These are phyloP conservation scores for Cyclotella cryptica DNA, from an alignment of 108 stramenopile genomes.

Conservation along the genomic window DNA sequence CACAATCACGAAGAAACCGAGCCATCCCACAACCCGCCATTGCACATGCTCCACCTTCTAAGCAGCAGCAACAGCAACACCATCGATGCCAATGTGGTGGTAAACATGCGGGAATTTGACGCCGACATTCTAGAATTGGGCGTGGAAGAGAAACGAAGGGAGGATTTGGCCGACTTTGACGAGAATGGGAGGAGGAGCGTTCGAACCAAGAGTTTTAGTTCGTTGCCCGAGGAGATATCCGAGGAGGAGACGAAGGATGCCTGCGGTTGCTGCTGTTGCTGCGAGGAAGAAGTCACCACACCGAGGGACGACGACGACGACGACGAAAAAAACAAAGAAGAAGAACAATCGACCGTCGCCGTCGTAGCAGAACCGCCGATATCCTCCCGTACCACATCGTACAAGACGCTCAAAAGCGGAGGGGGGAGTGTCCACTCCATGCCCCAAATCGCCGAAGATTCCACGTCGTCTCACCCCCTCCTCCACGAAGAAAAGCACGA, in stretches of 20 bases:
- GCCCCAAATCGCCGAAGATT: constrained; percentile 16
- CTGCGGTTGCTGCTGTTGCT: not conserved
- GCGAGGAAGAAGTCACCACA: too few relatives aligned
- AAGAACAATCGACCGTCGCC: too few relatives aligned
- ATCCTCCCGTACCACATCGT: not conserved
- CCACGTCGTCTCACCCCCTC: not conserved
- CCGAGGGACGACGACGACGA: too few relatives aligned
- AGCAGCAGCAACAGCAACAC: too few relatives aligned
- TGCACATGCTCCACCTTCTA: not conserved
- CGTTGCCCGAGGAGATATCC: constrained; percentile 8
- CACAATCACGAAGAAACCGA: too few relatives aligned
- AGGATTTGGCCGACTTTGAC: constrained; percentile 43
- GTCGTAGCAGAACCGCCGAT: not conserved
- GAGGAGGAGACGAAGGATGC: not conserved
- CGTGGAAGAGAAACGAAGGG: constrained; percentile 40
- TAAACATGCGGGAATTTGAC: constrained; percentile 40
- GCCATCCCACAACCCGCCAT: too few relatives aligned
- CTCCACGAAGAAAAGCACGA: not conserved
- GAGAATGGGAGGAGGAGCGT: constrained; percentile 23
- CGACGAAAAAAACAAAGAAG: not conserved
- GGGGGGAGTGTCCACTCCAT: not conserved
- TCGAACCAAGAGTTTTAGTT: constrained; percentile 10
- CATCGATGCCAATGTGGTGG: not conserved
- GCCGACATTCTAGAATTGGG: constrained; percentile 55
- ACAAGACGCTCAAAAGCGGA: not conserved